Conservation (phyloP, 345 rosid species). For the Sonneratia caseolaris region DNA sequence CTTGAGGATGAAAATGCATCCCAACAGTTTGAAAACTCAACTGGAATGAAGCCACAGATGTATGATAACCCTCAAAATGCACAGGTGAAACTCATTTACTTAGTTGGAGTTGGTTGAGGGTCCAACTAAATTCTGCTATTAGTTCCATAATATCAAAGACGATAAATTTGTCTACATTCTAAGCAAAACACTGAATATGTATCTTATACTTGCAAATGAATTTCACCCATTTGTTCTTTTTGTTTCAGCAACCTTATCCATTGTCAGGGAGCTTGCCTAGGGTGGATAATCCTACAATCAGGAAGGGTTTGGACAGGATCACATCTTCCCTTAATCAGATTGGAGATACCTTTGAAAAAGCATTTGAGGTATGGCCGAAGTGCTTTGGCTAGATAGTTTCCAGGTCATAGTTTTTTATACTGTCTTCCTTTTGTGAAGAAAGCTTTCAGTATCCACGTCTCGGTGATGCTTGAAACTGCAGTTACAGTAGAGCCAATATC, state of each 20-base stretch:
- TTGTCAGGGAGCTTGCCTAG: slow-evolving; percentile 34
- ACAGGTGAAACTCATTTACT: slow-evolving; percentile 26
- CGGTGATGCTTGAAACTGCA: too few relatives aligned
- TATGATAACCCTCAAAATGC: slow-evolving; percentile 22
- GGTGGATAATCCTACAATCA: slow-evolving; percentile 51
- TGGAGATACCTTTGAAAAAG: slow-evolving; percentile 84
- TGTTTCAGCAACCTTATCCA: slow-evolving; percentile 18
- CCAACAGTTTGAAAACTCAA: slow-evolving; percentile 16
- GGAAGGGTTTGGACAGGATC: slow-evolving; percentile 66
- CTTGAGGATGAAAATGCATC: slow-evolving; percentile 56
- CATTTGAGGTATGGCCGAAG: slow-evolving; percentile 41
- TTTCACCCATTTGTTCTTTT: slow-evolving; percentile 11
- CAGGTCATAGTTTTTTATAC: not conserved
- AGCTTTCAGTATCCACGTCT: not conserved
- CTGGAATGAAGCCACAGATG: slow-evolving; percentile 26
- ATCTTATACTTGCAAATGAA: not conserved
- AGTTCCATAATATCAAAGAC: not conserved
- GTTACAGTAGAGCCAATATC: too few relatives aligned
- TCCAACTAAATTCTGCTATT: too few relatives aligned
- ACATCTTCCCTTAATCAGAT: slow-evolving; percentile 71
- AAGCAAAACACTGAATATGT: too few relatives aligned
- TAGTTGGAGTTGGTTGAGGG: too few relatives aligned
- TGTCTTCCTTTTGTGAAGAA: not conserved
- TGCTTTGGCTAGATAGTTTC: not conserved
- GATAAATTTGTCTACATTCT: not conserved